Evolutionary conservation across 345 rosid species (phyloP).

Genomic region (Salix viminalis): DNA sequence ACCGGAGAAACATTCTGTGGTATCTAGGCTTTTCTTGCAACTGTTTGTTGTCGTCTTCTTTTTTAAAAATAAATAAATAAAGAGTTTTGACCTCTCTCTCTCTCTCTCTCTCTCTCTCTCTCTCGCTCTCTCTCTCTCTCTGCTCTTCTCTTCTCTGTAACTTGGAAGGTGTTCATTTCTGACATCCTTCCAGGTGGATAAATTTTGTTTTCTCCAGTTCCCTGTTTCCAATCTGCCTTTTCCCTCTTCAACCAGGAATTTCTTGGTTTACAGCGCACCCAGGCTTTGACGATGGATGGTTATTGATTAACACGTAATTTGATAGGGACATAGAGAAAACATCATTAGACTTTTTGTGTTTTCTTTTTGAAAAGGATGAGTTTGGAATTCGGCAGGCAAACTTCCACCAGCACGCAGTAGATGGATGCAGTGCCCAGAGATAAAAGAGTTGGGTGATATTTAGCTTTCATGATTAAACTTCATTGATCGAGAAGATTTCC

Average conservation of each 20-base stretch:
- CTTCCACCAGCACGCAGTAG: background rate
- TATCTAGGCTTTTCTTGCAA: constrained; percentile 8
- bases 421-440: background rate
- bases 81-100: constrained; percentile 8
- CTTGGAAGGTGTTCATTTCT: constrained; percentile 37
- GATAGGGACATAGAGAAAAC: too few species aligned
- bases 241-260: background rate
- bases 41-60: constrained; percentile 29
- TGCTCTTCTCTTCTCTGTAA: background rate
- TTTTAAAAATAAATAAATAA: background rate
- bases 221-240: background rate
- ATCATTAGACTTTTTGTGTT: too few species aligned
- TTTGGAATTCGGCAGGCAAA: background rate
- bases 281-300: too few species aligned
- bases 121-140: too few species aligned
- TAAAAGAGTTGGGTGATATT: background rate
- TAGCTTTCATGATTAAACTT: too few species aligned
- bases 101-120: background rate
- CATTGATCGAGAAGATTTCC: too few species aligned
- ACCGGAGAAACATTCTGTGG: constrained; percentile 7
- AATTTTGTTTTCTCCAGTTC: background rate
- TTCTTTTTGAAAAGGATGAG: too few species aligned
- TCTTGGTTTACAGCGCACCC: too few species aligned
- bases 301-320: too few species aligned
- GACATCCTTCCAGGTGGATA: constrained; percentile 11